Conservation (phyloP, 2,329 filamentous ascomycete genomes). For the Aspergillus unguis region DNA sequence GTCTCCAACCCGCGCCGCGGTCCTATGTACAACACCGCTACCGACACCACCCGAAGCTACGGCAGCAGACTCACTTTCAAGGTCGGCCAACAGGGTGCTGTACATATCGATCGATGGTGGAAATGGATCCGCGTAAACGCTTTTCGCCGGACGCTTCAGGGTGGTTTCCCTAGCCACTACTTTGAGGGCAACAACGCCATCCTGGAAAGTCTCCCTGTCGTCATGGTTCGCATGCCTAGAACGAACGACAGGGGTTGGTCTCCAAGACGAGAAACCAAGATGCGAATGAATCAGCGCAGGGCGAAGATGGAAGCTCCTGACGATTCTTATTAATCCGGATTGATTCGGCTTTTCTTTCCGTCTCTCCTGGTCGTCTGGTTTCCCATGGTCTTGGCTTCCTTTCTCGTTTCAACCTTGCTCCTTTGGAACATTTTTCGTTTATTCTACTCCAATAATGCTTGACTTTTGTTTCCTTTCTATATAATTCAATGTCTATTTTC, state of each 20-base stretch:
- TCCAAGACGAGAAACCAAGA: constrained; percentile 26
- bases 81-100: constrained; percentile 55
- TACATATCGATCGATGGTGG: constrained; percentile 71
- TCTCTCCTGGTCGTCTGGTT: no score
- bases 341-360: no score
- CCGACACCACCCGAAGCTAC: constrained; percentile 58
- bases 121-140: constrained; percentile 63
- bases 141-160: constrained; percentile 58
- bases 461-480: no score
- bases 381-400: no score
- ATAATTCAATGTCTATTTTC: no score
- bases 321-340: constrained; percentile 17
- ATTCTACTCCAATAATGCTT: no score
- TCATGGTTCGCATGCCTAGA: constrained; percentile 32
- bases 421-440: no score
- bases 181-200: constrained; percentile 58
- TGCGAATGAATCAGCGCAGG: constrained; percentile 29
- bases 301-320: constrained; percentile 27
- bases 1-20: constrained; percentile 65
- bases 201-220: constrained; percentile 55
- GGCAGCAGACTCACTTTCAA: constrained; percentile 62
- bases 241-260: constrained; percentile 25
- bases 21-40: constrained; percentile 63
- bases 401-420: no score
- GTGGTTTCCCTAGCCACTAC: constrained; percentile 62